Base-by-base conservation (phyloP, 345 rosid genomes). In the Eucalyptus leucophloia region DNA sequence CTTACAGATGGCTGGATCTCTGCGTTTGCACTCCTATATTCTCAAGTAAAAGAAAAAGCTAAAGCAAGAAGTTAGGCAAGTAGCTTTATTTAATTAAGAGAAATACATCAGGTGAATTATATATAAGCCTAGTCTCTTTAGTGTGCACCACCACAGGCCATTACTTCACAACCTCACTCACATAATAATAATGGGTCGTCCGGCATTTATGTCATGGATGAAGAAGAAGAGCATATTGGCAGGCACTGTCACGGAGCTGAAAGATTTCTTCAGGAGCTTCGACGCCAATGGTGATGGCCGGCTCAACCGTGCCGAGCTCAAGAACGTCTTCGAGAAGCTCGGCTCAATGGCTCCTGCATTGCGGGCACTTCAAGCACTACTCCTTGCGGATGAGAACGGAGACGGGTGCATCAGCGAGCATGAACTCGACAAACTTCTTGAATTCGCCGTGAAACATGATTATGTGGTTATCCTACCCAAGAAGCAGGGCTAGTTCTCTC, bases 241-340 rank as follows among this genome's bases (percentile, higher is more conserved):
- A 26, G 87, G 87, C 54, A 54, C 37, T n/a, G 87, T 49, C 62
- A 7, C 14, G 30, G 42, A n/a, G 24, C 54, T 86, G 42, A 50
- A 54, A 32, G 62, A 86, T 26, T 30, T 86, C 37, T 50, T 50
- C 62, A 34, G 26, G 87, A 49, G 42, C 42, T 50, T 50, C 7
- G 92, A 93, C 21, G 3, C n/a, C 8, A 88, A 93, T 40, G 14
- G 80, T 5, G 89, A 90, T 40, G 89, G 92, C 18, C 77, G 69
- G 24, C 89, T 91, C 37, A 89, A 89, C 88, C 86, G 60, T 26
- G 60, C 60, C 9, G 91, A 92, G 89, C 93, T 92, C 19, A 45
- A 47, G 40, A 34, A 89, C 34, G 93, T 93, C 53, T 54, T 91
- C 86, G 47, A 12, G 9, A 30, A 18, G 32, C 62, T 69, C 2